Percentiles rank a stretch among this genome's conserved stretches.
These are phyloP conservation scores for Aureobasidium subglaciale DNA, from an alignment of 2,329 filamentous ascomycete genomes.

Conservation along the genomic window DNA sequence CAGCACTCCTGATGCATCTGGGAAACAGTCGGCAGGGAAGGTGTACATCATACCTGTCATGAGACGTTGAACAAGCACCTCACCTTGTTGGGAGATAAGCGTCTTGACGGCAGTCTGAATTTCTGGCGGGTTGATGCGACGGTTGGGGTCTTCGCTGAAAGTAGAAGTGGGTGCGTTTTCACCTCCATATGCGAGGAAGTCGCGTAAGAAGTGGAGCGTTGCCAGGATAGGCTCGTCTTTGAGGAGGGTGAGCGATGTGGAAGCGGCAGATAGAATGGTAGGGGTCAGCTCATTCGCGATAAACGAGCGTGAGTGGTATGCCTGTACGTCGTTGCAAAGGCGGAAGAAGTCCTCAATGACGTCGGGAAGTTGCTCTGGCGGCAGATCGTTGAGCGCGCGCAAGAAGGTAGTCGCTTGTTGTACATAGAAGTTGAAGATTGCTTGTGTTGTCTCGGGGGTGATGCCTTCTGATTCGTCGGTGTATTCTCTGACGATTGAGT, in stretches of 20 bases:
- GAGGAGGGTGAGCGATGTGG: constrained; percentile 79
- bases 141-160: constrained; percentile 52
- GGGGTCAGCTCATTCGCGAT: constrained; percentile 71
- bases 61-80: constrained; percentile 75
- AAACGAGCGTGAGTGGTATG: constrained; percentile 83
- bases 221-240: constrained; percentile 88
- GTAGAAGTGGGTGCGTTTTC: constrained; percentile 54
- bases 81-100: constrained; percentile 60
- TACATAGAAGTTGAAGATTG: constrained; percentile 92
- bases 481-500: constrained; percentile 90
- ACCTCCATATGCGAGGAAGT: constrained; percentile 81
- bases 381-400: constrained; percentile 77
- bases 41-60: constrained; percentile 99
- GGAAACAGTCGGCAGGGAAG: constrained; percentile 91
- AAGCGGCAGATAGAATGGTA: constrained; percentile 78
- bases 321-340: constrained; percentile 79
- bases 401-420: constrained; percentile 86
- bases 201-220: constrained; percentile 85
- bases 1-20: constrained; percentile 88
- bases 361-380: constrained; percentile 68
- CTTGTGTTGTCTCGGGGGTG: constrained; percentile 70
- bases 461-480: constrained; percentile 84
- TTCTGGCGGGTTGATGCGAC: constrained; percentile 56
- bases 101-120: constrained; percentile 66
- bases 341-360: constrained; percentile 96